These are phyloP conservation scores for Henningerozyma blattae DNA, from an alignment of 805 yeast genomes.

Conservation along the genomic window DNA sequence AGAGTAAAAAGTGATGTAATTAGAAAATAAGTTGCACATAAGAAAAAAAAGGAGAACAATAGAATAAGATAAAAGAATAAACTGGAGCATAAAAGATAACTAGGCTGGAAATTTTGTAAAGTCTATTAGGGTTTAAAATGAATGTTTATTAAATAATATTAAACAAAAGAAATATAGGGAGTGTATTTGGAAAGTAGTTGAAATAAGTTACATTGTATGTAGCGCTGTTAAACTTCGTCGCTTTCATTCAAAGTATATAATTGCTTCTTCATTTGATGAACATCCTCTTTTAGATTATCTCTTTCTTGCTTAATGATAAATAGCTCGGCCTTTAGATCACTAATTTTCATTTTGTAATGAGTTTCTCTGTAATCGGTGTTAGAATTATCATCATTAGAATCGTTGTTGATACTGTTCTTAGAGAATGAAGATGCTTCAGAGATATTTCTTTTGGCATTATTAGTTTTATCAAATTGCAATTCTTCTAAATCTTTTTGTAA, in stretches of 20 bases:
- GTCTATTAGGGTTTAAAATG: too few relatives aligned
- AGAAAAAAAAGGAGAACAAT: too few relatives aligned
- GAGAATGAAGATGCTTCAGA: background rate
- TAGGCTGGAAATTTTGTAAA: too few relatives aligned
- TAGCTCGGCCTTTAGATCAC: conserved; percentile 76
- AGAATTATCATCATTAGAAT: conserved; percentile 15
- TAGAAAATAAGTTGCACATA: too few relatives aligned
- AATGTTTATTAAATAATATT: too few relatives aligned
- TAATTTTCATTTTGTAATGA: conserved; percentile 62
- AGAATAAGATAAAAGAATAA: too few relatives aligned
- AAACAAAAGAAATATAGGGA: too few relatives aligned
- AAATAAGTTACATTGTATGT: too few relatives aligned
- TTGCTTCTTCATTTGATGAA: conserved; percentile 46
- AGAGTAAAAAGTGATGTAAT: too few relatives aligned
- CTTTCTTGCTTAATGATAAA: conserved; percentile 74
- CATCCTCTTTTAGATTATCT: conserved; percentile 59
- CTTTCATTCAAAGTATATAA: conserved; percentile 13
- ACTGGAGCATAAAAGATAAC: too few relatives aligned
- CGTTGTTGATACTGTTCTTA: conserved; percentile 9
- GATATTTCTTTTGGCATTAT: conserved; percentile 11
- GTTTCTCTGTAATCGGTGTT: conserved; percentile 26
- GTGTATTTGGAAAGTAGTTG: too few relatives aligned
- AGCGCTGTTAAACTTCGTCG: too few relatives aligned
- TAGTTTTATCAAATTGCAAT: conserved; percentile 38
- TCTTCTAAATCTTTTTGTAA: conserved; percentile 60